Evolutionary conservation across 2,329 filamentous ascomycete species (phyloP).

Genomic region (Colletotrichum sp.): DNA sequence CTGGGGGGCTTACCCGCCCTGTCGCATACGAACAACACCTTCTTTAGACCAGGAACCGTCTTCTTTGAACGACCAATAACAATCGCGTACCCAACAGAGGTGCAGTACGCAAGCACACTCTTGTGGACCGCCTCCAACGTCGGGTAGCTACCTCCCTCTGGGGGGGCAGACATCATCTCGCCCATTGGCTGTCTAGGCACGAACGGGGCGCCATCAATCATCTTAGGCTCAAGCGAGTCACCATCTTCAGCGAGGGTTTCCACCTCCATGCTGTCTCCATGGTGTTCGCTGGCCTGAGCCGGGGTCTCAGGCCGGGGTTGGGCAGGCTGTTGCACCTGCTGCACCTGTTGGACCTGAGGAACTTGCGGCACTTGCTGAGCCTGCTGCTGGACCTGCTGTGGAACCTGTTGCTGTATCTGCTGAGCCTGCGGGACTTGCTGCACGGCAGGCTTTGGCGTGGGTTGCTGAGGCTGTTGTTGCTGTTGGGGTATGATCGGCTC

Average conservation of each 20-base stretch:
- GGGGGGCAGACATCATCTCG: slow-evolving; percentile 65
- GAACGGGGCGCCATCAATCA: slow-evolving; percentile 55
- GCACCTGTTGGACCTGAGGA: slow-evolving; percentile 20
- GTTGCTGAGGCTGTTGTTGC: slow-evolving; percentile 7
- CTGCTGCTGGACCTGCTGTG: slow-evolving; percentile 33
- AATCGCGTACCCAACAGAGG: slow-evolving; percentile 71
- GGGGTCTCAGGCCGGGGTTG: slow-evolving; percentile 36
- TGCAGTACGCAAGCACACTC: slow-evolving; percentile 68
- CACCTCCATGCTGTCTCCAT: slow-evolving; percentile 58
- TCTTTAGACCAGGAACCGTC: slow-evolving; percentile 70
- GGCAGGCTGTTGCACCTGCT: slow-evolving; percentile 39
- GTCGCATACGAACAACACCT: slow-evolving; percentile 72
- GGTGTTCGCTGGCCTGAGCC: slow-evolving; percentile 39
- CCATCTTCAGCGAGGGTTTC: slow-evolving; percentile 52
- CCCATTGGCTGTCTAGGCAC: slow-evolving; percentile 62
- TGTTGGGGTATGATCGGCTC: slow-evolving; percentile 18
- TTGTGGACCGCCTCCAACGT: slow-evolving; percentile 70
- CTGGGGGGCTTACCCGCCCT: slow-evolving; percentile 67
- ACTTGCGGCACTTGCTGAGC: slow-evolving; percentile 29
- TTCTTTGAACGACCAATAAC: slow-evolving; percentile 73
- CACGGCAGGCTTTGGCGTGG: slow-evolving; percentile 19
- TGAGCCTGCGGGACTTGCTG: slow-evolving; percentile 19
- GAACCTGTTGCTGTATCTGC: slow-evolving; percentile 22
- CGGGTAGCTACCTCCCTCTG: slow-evolving; percentile 68
- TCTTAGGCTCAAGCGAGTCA: slow-evolving; percentile 52